Conservation (phyloP, 495 filamentous ascomycete species). For the Penicillium antarcticum region DNA sequence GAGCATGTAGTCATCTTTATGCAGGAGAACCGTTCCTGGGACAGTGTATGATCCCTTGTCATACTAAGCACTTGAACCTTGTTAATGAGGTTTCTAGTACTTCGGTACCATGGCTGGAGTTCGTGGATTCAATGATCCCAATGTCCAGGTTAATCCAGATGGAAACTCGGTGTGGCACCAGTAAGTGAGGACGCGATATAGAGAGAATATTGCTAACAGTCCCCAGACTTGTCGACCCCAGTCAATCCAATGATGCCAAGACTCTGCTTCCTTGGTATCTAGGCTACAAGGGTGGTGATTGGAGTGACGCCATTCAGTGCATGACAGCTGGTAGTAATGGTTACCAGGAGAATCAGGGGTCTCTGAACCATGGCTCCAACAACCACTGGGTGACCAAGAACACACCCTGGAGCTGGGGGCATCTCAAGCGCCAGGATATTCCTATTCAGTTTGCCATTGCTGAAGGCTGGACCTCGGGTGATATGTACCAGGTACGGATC, state of each 20-base stretch:
- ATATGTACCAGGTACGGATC: conserved; percentile 50
- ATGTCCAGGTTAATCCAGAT: conserved; percentile 49
- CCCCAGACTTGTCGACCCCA: conserved; percentile 17
- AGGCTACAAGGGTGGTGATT: conserved; percentile 46
- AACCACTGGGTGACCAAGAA: conserved; percentile 52
- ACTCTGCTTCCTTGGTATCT: conserved; percentile 53
- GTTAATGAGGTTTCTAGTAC: conserved; percentile 30
- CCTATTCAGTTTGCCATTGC: conserved; percentile 54
- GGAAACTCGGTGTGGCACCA: conserved; percentile 47
- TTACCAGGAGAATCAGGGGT: conserved; percentile 49
- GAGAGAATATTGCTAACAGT: neutral
- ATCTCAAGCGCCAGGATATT: conserved; percentile 46
- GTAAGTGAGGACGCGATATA: conserved; percentile 19
- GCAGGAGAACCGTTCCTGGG: conserved; percentile 50
- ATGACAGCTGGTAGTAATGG: conserved; percentile 50
- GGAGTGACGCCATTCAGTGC: conserved; percentile 50
- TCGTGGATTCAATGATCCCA: conserved; percentile 55
- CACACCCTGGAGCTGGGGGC: conserved; percentile 53
- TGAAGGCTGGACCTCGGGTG: conserved; percentile 50
- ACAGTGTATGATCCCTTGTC: conserved; percentile 22
- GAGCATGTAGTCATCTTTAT: conserved; percentile 59
- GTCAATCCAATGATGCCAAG: conserved; percentile 19
- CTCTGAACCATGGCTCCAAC: conserved; percentile 48
- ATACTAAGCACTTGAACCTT: neutral
- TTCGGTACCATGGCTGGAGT: conserved; percentile 56